Percentiles rank a stretch among this genome's conserved stretches.
Evolutionary conservation across 2,329 filamentous ascomycete genomes (phyloP).

Genomic region (Camillea tinctor): DNA sequence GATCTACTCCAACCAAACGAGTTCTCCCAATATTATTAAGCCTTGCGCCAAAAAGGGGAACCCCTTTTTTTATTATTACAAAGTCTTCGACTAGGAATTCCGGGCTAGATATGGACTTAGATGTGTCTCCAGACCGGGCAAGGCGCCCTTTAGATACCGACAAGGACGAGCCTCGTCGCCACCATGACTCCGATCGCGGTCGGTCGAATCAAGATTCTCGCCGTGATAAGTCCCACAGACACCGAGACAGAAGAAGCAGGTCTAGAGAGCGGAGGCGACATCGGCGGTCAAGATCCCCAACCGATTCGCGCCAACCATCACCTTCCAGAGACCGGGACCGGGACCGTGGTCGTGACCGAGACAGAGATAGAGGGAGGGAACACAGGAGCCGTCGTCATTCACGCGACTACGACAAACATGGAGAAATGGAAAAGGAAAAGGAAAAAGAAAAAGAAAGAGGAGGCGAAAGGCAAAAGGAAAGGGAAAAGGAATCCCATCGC

Average conservation of each 20-base stretch:
- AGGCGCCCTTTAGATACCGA: constrained; percentile 10
- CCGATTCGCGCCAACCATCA: constrained; percentile 21
- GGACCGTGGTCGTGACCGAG: constrained; percentile 22
- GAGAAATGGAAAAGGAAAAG: no score
- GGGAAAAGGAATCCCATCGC: constrained; percentile 22
- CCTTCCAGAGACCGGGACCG: constrained; percentile 26
- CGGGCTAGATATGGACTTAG: neutral
- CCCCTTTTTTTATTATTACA: no score
- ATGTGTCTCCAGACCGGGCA: constrained; percentile 1
- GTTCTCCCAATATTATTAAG: no score
- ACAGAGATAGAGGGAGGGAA: constrained; percentile 27
- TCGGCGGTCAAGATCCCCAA: constrained; percentile 30
- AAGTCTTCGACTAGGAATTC: neutral
- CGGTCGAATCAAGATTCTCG: constrained; percentile 17
- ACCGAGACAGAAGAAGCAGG: constrained; percentile 13
- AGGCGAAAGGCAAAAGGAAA: no score
- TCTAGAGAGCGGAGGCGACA: constrained; percentile 20
- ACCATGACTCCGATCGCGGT: constrained; percentile 19
- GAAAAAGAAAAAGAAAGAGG: no score
- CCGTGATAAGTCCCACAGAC: constrained; percentile 16
- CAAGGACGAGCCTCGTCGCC: constrained; percentile 6
- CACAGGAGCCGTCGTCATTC: constrained; percentile 33
- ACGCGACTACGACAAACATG: constrained; percentile 32
- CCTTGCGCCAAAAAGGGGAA: neutral
- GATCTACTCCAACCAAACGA: neutral